Base-by-base conservation (phyloP, 1,139 yeast species). In the Arxiozyma telluris region DNA sequence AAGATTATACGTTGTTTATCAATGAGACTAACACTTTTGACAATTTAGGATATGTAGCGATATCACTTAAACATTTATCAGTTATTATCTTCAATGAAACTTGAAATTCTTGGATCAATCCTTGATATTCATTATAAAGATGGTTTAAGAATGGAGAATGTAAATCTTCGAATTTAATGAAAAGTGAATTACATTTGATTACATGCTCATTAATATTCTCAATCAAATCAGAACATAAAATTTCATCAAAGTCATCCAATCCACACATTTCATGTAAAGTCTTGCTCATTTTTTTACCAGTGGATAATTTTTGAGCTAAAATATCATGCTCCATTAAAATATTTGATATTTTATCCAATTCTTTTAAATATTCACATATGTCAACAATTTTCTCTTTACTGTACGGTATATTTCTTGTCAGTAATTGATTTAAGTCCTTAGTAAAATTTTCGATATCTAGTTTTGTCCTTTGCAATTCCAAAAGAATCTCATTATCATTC, bases 101-200 rank as follows among this genome's bases (percentile, higher is more conserved):
- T 49, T 64, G 68, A 41, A 64, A 64, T 23, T 62, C 64, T 47
- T 63, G 65, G 20, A 65, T 48, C 17, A 64, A 53, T 20, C 66
- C 64, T 39, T 64, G 66, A 51, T 63, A 64, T 41, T 64, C 69
- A 46, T 66, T 65, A 27, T 64, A 58, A 41, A 64, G 44, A 50
- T 66, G 64, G 44, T 58, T 61, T 20, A 66, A 52, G 39, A 60
- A 58, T 8, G 69, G 65, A 5, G 70, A 66, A n/a, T 59, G 58
- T 22, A 61, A 48, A 2, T 57, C 56, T 23, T 60, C 56, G 20
- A 65, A 42, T 6, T 58, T 51, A 7, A 50, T 52, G 11, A 66
- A 53, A 18, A 61, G 47, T 8, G 50, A 30, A 46, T 59, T 57
- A 41, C 63, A 58, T 22, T 50, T 53, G 1, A 42, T 47, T 11